Evolutionary conservation across 1,284 basidiomycete species (phyloP).

Genomic region (Moesziomyces sp.): DNA sequence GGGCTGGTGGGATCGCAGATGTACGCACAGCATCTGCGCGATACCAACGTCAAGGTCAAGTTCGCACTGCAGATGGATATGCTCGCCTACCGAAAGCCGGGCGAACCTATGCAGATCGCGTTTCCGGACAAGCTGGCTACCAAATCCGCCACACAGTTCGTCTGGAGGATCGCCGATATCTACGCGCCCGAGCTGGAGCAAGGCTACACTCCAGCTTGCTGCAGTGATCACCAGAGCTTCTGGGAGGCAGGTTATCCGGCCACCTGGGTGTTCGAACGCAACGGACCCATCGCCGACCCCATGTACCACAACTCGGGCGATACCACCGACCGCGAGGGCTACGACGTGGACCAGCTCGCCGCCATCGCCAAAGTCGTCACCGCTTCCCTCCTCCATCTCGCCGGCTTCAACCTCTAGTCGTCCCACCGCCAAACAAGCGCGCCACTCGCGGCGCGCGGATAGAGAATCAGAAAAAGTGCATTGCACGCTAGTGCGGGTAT

Average conservation of each 20-base stretch:
- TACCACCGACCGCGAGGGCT: conserved; percentile 53
- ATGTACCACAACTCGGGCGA: conserved; percentile 67
- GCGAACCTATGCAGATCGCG: conserved; percentile 65
- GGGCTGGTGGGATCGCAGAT: conserved; percentile 54
- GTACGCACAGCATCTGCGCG: conserved; percentile 33
- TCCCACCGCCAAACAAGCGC: too few species aligned
- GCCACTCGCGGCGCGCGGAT: too few species aligned
- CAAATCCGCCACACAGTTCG: conserved; percentile 40
- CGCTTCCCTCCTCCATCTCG: conserved; percentile 48
- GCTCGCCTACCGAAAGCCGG: conserved; percentile 57
- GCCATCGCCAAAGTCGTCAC: conserved; percentile 60
- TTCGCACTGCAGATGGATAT: conserved; percentile 60
- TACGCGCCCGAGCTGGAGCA: conserved; percentile 59
- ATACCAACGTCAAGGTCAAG: conserved; percentile 8
- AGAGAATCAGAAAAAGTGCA: too few species aligned
- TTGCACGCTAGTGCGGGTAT: conserved; percentile 19
- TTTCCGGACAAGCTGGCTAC: conserved; percentile 64
- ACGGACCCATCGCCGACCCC: conserved; percentile 66
- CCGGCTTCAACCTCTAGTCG: conserved; percentile 19
- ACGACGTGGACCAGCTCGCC: conserved; percentile 63
- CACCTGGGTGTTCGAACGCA: conserved; percentile 67
- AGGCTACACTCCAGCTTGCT: conserved; percentile 64
- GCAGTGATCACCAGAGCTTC: conserved; percentile 67
- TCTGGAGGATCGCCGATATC: conserved; percentile 57
- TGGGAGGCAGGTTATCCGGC: conserved; percentile 50